Evolutionary conservation across 495 filamentous ascomycete genomes (phyloP), one percentile per base, ranked within the genome.

Genomic region (Saxophila tyrrhenica): DNA sequence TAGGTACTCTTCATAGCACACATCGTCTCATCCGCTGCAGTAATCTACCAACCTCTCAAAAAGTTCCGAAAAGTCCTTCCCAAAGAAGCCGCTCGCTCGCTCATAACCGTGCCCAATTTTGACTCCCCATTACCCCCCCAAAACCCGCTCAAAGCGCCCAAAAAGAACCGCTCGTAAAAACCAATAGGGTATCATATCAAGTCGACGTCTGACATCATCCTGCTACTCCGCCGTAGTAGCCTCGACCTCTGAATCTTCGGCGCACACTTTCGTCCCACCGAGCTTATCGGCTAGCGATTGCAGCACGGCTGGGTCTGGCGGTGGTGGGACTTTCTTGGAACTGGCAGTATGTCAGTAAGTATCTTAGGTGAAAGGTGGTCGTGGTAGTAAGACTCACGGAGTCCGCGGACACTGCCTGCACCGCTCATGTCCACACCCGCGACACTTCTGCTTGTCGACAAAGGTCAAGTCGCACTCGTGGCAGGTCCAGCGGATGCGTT

Each of bases 401-500:
- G 22, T 29, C 5, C 54, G 25, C 17, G 19, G 46, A 23, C 58
- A 60, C 25, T 16, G 2, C 9, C 48, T 43, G 41, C 58, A 60
- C 9, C 58, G 44, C 25, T 35, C 22, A 45, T 60, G 58, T 13
- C 53, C 39, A 35, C 58, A 60, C 2, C 42, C 43, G 1, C 22
- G 19, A 43, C 58, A 60, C n/a, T 32, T 56, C 16, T 24, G 15
- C 16, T 43, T 56, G 9, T 29, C 46, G 11, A 39, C 11, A 24
- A 52, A 43, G 13, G 20, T 43, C 15, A 17, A 19, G 10, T 48
- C 17, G 42, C 58, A 60, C 23, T 44, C 1, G 19, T 60, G 45
- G 32, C 58, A 60, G 17, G 23, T 42, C 52, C 48, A 56, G 11
- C 50, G 41, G 8, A 56, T 22, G 15, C 51, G 49, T 42, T 56